Evolutionary conservation across 2,329 filamentous ascomycete species (phyloP), one percentile per base, ranked within the genome.

Genomic region (Podosphaera aphanis): DNA sequence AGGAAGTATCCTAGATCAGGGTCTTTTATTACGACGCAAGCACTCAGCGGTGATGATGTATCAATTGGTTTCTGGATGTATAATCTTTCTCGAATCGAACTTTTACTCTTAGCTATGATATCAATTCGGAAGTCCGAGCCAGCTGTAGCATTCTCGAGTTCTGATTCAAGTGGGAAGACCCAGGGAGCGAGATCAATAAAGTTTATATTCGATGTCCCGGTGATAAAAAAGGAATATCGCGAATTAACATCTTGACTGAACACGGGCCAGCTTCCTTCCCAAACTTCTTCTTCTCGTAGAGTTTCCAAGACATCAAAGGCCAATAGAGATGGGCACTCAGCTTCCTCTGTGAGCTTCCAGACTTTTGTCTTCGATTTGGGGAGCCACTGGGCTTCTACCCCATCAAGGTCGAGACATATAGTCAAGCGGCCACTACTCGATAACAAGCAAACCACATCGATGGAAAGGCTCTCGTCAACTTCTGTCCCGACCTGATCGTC

Each of bases 361-460:
- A 49, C 49, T 52, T 63, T 70, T 1, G 64, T 65, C 53, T 68
- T 74, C 53, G 62, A 65, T 47, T 67, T 70, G 5, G 71, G 70
- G 18, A 79, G 61, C 74, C 74, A 79, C 55, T 77, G 70, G n/a
- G 74, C 74, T 56, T 78, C 69, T 15, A 77, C 66, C 1, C 73
- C 73, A 8, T 75, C 68, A 2, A 74, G 53, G 52, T 79, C 74
- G 11, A 79, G 62, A 52, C 73, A 77, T 33, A 79, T 63, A 38
- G 72, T 67, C 47, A 77, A 62, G 54, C 72, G 71, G 2, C 74
- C 74, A 51, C 70, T 75, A 2, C 68, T 71, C 1, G 73, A 73
- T 1, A 78, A 62, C 7, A 78, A 59, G 54, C 74, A 77, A 40
- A 79, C 56, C 27, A 77, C 62, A 3, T 70, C 64, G 21, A 78